Base-by-base conservation (phyloP, 2,329 filamentous ascomycete genomes). In the Rhynchosporium secalis region DNA sequence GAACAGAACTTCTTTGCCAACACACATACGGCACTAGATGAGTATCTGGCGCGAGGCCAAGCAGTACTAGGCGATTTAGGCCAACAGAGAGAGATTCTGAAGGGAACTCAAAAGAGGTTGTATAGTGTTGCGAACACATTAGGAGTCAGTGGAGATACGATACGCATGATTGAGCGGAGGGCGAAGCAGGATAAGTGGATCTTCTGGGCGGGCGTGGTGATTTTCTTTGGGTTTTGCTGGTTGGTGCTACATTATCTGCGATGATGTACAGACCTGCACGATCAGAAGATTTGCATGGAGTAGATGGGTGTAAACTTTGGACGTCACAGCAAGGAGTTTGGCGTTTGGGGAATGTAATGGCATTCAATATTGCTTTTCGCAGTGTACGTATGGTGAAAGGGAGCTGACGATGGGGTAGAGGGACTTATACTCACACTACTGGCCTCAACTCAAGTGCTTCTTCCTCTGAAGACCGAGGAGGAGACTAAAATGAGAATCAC, bases 151-250 rank as follows among this genome's bases (percentile, higher is more conserved):
- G 93, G 94, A 26, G 94, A 98, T 75, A 99, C 95, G 1, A 99
- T 99, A 68, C 87, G 95, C 52, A 98, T 95, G 92, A 89, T 99
- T 47, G 94, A 98, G 78, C 80, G 95, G 69, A 83, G 95, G 66
- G 92, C 95, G 56, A 90, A 87, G 75, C 90, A 98, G 79, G 95
- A 99, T 75, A 98, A 97, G 78, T 98, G 93, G 92, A 96, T 99
- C 41, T 99, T 99, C 75, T 90, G 90, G 83, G 89, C 80, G 0
- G 92, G 95, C 0, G 92, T 94, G 2, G 77, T 96, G 4, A 77
- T 95, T 41, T 99, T 99, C 76, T 90, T 98, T 71, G 73, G 84
- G 43, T 99, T 99, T 74, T 96, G 94, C 76, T 98, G 92, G 86
- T 78, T 95, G 67, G 92, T 96, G 61, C 74, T 99, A 73, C 90